Evolutionary conservation across 1,139 yeast species (phyloP).

Genomic region (Nakaseomyces kungkrabaensis): DNA sequence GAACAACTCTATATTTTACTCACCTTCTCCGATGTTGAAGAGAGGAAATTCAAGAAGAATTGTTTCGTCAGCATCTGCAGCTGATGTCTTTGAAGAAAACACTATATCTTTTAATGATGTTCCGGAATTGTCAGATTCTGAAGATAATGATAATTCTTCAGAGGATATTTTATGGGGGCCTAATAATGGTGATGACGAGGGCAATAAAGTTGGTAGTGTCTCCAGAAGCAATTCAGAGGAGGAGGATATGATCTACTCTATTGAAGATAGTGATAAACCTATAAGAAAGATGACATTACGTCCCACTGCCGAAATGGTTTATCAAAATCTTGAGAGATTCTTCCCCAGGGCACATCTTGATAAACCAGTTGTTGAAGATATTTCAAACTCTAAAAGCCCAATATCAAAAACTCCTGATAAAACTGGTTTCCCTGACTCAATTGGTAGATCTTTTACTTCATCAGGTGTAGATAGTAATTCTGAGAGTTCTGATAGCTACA

Average conservation of each 20-base stretch:
- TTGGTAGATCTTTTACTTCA: not conserved
- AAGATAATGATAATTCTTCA: conserved; percentile 26
- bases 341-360: conserved; percentile 92
- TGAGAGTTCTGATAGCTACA: not conserved
- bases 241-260: conserved; percentile 2
- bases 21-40: conserved; percentile 38
- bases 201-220: not conserved
- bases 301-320: conserved; percentile 91
- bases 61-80: conserved; percentile 29
- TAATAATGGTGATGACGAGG: not conserved
- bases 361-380: conserved; percentile 77
- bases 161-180: conserved; percentile 16
- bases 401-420: conserved; percentile 3
- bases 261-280: conserved; percentile 16
- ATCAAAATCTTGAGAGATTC: conserved; percentile 80
- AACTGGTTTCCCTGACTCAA: not conserved
- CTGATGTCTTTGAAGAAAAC: conserved; percentile 57
- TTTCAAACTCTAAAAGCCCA: conserved; percentile 52
- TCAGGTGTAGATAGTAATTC: not conserved
- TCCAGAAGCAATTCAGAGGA: conserved; percentile 11
- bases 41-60: conserved; percentile 47
- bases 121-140: conserved; percentile 44
- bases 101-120: conserved; percentile 64
- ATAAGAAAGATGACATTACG: conserved; percentile 50
- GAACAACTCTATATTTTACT: conserved; percentile 14